These are phyloP conservation scores for Vitis rupestris DNA, from an alignment of 164 flowering plant species.

Conservation along the genomic window DNA sequence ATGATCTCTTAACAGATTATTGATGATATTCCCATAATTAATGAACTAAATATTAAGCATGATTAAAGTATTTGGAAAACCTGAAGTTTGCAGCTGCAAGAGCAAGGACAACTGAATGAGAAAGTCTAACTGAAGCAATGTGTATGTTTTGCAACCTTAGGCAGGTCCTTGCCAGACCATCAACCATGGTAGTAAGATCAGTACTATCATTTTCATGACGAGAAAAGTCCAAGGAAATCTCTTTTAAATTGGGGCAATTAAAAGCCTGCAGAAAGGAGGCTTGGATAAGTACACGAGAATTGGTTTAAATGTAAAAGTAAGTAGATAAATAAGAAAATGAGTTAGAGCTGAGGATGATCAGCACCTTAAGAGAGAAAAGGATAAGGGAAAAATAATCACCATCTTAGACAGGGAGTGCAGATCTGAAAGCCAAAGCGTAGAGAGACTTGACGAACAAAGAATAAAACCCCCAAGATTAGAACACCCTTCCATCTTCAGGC, in stretches of 20 bases:
- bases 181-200: slow-evolving; percentile 62
- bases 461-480: slow-evolving; percentile 63
- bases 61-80: slow-evolving; percentile 32
- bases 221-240: slow-evolving; percentile 82
- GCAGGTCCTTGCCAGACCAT: slow-evolving; percentile 76
- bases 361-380: neutral
- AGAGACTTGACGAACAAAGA: slow-evolving; percentile 69
- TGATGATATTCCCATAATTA: too few species aligned
- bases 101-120: slow-evolving; percentile 81
- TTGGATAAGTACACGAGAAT: neutral
- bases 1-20: too few species aligned
- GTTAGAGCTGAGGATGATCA: too few species aligned
- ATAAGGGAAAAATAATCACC: slow-evolving; percentile 35
- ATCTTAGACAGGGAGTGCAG: slow-evolving; percentile 77
- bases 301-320: neutral
- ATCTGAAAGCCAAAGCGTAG: slow-evolving; percentile 89
- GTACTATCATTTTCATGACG: slow-evolving; percentile 74
- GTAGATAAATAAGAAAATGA: neutral
- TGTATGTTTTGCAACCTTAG: slow-evolving; percentile 79
- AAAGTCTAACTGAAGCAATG: slow-evolving; percentile 73
- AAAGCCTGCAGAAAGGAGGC: slow-evolving; percentile 48
- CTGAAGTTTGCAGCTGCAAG: slow-evolving; percentile 83
- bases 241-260: slow-evolving; percentile 81
- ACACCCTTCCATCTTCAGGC: slow-evolving; percentile 93
- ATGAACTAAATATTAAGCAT: neutral